Base-by-base conservation (phyloP, 1,284 basidiomycete species). In the Xerocomus amazonicus region DNA sequence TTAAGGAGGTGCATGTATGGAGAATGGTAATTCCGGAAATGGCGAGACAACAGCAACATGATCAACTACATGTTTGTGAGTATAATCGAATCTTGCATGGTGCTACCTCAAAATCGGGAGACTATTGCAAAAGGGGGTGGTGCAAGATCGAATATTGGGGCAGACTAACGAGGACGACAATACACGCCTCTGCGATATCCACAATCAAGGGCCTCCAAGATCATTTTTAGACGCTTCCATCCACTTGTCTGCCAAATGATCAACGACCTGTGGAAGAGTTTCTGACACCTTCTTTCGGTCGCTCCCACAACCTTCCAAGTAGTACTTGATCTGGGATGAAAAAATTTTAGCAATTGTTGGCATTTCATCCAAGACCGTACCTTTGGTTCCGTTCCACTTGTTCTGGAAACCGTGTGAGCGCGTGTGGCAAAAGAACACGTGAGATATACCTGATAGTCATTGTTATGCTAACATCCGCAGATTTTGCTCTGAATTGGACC, bases 331-430 rank as follows among this genome's bases (percentile, higher is more conserved):
- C 85, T 89, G 50, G 13, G 41, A 23, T 23, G 13, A 17, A 29
- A 4, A 16, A 5, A 27, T 26, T 26, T 56, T 27, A 61, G 34
- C 4, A 17, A 6, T 8, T 7, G 27, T 35, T 16, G n/a, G 42
- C 14, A 32, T 38, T 28, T 1, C 19, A 35, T 10, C 9, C 12
- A n/a, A 16, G 9, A 35, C 1, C 60, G 39, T 59, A 85, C 87
- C 80, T 92, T 93, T 0, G 90, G 90, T 59, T 93, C 91, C 8
- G 91, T 93, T 10, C 91, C 91, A 58, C 87, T 90, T 29, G 88
- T 92, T 52, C 90, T 88, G 48, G 47, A 37, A 35, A 52, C 4
- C 19, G 47, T 28, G 44, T 51, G 17, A 42, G 46, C 26, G 32
- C 12, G 39, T 9, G 38, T 31, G 19, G 19, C 37, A 36, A 19